Evolutionary conservation across 495 filamentous ascomycete species (phyloP).

Genomic region (Aspergillus mulundensis): DNA sequence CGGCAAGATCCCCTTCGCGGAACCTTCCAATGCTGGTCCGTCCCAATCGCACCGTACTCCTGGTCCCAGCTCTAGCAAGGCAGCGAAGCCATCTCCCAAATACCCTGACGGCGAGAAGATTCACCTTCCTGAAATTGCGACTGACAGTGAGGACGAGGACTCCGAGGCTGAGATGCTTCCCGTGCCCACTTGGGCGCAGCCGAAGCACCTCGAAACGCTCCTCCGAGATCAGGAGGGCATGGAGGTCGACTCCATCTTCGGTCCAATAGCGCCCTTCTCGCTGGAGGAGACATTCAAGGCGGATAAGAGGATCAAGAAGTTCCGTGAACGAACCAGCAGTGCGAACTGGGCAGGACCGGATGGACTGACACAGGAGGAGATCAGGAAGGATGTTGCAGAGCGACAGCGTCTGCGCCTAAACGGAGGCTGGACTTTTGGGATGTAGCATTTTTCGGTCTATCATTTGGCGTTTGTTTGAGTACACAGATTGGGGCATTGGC

Average conservation of each 20-base stretch:
- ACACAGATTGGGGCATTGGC: background rate
- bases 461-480: conserved; percentile 1
- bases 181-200: conserved; percentile 77
- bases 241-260: conserved; percentile 86
- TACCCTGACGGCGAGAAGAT: conserved; percentile 79
- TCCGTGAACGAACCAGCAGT: conserved; percentile 82
- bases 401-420: conserved; percentile 76
- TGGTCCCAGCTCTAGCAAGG: conserved; percentile 36
- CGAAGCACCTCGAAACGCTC: conserved; percentile 66
- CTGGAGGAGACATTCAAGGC: conserved; percentile 94
- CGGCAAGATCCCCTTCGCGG: conserved; percentile 84
- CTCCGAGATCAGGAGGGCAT: conserved; percentile 73
- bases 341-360: conserved; percentile 89
- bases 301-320: conserved; percentile 75
- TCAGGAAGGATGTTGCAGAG: conserved; percentile 72
- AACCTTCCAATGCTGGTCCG: conserved; percentile 51
- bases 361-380: conserved; percentile 82
- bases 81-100: conserved; percentile 65
- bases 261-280: conserved; percentile 75
- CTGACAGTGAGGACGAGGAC: conserved; percentile 80
- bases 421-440: conserved; percentile 73
- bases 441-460: conserved; percentile 2
- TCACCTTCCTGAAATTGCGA: conserved; percentile 81
- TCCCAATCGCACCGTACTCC: conserved; percentile 55
- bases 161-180: conserved; percentile 57